Evolutionary conservation across 768 basidiomycete genomes (phyloP).

Genomic region (Galerina marginata): DNA sequence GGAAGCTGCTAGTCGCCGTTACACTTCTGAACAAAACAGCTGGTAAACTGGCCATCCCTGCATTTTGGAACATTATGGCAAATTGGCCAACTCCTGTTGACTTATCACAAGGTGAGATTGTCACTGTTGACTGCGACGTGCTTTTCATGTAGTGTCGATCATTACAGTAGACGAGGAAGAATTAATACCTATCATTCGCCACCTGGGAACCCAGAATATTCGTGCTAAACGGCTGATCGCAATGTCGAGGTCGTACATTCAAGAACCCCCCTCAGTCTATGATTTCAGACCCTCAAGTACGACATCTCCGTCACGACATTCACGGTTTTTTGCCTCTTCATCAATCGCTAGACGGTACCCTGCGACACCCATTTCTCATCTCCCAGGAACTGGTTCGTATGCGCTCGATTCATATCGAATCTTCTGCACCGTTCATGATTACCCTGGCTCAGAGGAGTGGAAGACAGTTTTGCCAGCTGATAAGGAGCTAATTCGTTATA

Average conservation of each 20-base stretch:
- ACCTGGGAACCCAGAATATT: conserved; percentile 63
- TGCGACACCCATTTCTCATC: conserved; percentile 56
- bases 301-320: conserved; percentile 10
- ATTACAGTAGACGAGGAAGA: conserved; percentile 47
- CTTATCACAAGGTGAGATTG: conserved; percentile 55
- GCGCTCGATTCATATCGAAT: conserved; percentile 81
- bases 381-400: conserved; percentile 71
- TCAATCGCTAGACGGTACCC: conserved; percentile 36
- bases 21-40: conserved; percentile 75
- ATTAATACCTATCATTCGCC: conserved; percentile 50
- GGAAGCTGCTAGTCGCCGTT: conserved; percentile 72
- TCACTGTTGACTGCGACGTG: neutral
- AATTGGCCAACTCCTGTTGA: conserved; percentile 63
- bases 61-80: conserved; percentile 61
- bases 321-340: conserved; percentile 24
- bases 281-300: conserved; percentile 39
- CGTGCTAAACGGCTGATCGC: conserved; percentile 60
- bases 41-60: conserved; percentile 66
- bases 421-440: conserved; percentile 51
- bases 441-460: conserved; percentile 57
- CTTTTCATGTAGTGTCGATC: neutral
- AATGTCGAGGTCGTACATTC: conserved; percentile 57
- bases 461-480: conserved; percentile 65
- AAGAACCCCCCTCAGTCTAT: conserved; percentile 42
- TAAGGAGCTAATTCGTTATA: conserved; percentile 70